phyloP scores from a whole-genome alignment of 2,329 filamentous ascomycete species.

The Rachicladosporium sp. region DNA sequence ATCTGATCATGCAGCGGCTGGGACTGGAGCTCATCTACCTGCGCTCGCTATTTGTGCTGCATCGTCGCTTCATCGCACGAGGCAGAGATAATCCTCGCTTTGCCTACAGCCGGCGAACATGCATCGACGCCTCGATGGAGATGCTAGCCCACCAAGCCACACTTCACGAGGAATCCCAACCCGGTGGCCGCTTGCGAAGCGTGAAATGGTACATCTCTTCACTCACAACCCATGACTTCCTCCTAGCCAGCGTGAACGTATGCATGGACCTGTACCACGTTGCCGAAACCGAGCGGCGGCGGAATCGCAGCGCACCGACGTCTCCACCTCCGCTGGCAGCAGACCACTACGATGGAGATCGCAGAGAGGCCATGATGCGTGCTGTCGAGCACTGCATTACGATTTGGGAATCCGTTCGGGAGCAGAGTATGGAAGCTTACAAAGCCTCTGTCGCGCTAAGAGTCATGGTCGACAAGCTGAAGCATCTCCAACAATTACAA shows the following conservation, averaged over 20 bases:
- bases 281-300: slow-evolving; percentile 30
- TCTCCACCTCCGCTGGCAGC: slow-evolving; percentile 12
- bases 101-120: slow-evolving; percentile 68
- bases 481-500: slow-evolving; percentile 12
- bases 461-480: slow-evolving; percentile 73
- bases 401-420: slow-evolving; percentile 70
- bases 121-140: slow-evolving; percentile 75
- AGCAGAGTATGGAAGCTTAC: slow-evolving; percentile 76
- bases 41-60: slow-evolving; percentile 78
- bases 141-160: slow-evolving; percentile 67
- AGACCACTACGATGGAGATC: slow-evolving; percentile 32
- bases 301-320: not conserved
- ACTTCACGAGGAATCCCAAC: slow-evolving; percentile 63
- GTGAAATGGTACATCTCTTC: slow-evolving; percentile 71
- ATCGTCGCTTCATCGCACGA: slow-evolving; percentile 72
- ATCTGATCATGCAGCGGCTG: slow-evolving; percentile 66
- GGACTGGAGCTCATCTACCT: slow-evolving; percentile 76
- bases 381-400: slow-evolving; percentile 58
- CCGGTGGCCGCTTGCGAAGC: slow-evolving; percentile 56
- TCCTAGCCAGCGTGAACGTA: slow-evolving; percentile 75
- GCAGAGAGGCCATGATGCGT: slow-evolving; percentile 60
- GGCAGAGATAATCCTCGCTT: slow-evolving; percentile 71
- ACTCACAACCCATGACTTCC: slow-evolving; percentile 71
- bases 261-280: slow-evolving; percentile 70
- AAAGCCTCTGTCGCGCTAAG: slow-evolving; percentile 74